Evolutionary conservation across 2,329 filamentous ascomycete genomes (phyloP).

Genomic region (Phyllosticta citribraziliensis): DNA sequence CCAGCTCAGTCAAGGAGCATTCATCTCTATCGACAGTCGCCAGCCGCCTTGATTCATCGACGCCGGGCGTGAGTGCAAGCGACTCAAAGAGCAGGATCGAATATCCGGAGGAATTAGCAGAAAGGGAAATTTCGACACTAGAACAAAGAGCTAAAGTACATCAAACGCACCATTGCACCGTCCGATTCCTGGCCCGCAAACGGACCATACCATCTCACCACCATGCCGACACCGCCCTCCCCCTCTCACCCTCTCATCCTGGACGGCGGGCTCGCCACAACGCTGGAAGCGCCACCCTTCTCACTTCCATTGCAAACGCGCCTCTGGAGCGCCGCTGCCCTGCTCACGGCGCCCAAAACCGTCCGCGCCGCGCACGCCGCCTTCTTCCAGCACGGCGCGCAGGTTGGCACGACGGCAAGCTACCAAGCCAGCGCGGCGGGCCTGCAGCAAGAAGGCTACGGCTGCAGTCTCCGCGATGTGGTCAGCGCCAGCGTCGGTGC

Average conservation of each 20-base stretch:
- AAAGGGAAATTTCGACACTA: no score
- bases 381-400: slow-evolving; percentile 36
- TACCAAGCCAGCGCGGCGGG: slow-evolving; percentile 39
- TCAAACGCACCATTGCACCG: not conserved
- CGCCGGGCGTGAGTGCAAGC: no score
- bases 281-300: slow-evolving; percentile 33
- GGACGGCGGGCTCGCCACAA: slow-evolving; percentile 39
- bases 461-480: slow-evolving; percentile 13
- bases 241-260: slow-evolving; percentile 22
- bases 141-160: not conserved
- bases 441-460: slow-evolving; percentile 24
- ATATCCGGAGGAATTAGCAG: no score
- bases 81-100: no score
- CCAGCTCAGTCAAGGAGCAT: no score
- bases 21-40: no score
- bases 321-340: slow-evolving; percentile 37
- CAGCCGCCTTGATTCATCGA: no score
- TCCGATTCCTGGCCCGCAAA: no score
- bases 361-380: slow-evolving; percentile 36
- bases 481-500: slow-evolving; percentile 8
- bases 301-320: slow-evolving; percentile 30
- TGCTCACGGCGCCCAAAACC: slow-evolving; percentile 29
- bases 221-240: not conserved
- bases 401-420: slow-evolving; percentile 37
- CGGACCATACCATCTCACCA: no score